These are phyloP conservation scores for Lunasporangiospora selenospora DNA, from an alignment of 192 early-diverging fungal genomes.

Conservation along the genomic window DNA sequence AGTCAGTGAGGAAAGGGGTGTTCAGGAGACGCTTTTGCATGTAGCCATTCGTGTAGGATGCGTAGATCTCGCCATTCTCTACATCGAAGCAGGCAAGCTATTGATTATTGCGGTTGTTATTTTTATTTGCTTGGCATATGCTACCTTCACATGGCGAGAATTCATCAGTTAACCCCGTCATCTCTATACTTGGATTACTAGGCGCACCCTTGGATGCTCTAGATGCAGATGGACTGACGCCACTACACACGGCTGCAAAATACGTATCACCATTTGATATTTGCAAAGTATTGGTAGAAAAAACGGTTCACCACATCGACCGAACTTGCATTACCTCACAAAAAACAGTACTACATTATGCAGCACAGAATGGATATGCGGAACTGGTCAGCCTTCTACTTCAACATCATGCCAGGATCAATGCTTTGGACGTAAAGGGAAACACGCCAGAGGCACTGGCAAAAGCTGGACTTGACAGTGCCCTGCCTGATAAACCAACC, in stretches of 20 bases:
- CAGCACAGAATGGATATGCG: conserved; percentile 34
- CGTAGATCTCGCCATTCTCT: conserved; percentile 33
- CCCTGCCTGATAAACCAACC: conserved; percentile 25
- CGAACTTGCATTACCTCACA: conserved; percentile 34
- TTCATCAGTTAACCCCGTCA: not conserved
- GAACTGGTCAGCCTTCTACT: conserved; percentile 39
- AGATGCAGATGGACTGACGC: conserved; percentile 43
- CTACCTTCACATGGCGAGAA: no score
- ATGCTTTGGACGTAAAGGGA: conserved; percentile 40
- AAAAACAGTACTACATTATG: conserved; percentile 44
- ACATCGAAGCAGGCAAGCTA: conserved; percentile 31
- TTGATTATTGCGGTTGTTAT: not conserved
- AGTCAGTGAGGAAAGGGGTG: conserved; percentile 43
- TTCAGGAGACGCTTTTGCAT: conserved; percentile 49
- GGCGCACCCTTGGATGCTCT: conserved; percentile 49
- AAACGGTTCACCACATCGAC: conserved; percentile 45
- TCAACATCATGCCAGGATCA: conserved; percentile 42
- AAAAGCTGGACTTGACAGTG: conserved; percentile 24
- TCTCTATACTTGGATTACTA: not conserved
- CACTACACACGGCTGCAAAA: conserved; percentile 50
- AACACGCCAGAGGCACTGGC: conserved; percentile 44
- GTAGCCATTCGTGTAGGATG: conserved; percentile 47
- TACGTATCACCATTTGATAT: conserved; percentile 34
- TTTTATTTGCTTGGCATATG: not conserved
- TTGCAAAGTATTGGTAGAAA: conserved; percentile 39